Percentiles rank a stretch among this genome's conserved stretches.
These are phyloP conservation scores for Neonectria faginata DNA, from an alignment of 2,329 filamentous ascomycete genomes.

Conservation along the genomic window DNA sequence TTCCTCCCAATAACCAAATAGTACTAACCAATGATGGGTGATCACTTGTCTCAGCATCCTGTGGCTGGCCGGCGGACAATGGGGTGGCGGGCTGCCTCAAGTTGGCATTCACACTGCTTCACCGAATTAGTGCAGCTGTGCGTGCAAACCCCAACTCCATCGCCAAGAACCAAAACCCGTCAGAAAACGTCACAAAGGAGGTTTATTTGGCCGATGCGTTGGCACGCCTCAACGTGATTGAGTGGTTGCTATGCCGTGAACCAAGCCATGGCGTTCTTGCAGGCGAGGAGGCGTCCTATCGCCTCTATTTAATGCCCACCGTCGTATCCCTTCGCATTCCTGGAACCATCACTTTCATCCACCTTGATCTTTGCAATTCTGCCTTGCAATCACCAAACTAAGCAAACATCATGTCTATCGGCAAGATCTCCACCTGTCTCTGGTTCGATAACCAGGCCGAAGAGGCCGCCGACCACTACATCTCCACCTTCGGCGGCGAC, in stretches of 20 bases:
- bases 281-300: constrained; percentile 7
- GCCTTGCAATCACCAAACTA: neutral
- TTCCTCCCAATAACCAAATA: neutral
- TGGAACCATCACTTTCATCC: too few relatives aligned
- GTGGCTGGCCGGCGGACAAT: too few relatives aligned
- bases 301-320: constrained; percentile 5
- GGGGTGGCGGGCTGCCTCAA: constrained; percentile 15
- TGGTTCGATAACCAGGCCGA: constrained; percentile 58
- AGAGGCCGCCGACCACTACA: constrained; percentile 57
- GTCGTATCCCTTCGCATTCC: neutral
- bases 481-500: constrained; percentile 54
- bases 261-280: constrained; percentile 12
- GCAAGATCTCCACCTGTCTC: constrained; percentile 50
- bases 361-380: neutral
- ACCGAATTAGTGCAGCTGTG: constrained; percentile 5
- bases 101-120: constrained; percentile 18
- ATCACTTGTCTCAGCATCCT: neutral
- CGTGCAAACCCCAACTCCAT: neutral
- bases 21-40: too few relatives aligned
- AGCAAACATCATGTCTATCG: constrained; percentile 32
- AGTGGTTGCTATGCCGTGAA: constrained; percentile 2
- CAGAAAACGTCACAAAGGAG: constrained; percentile 1
- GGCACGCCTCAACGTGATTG: neutral
- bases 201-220: neutral
- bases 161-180: neutral